A percentile compares a stretch with the other conserved stretches of the same genome.
These are phyloP conservation scores for Biscogniauxia marginata DNA, from an alignment of 2,329 filamentous ascomycete species.

Conservation along the genomic window DNA sequence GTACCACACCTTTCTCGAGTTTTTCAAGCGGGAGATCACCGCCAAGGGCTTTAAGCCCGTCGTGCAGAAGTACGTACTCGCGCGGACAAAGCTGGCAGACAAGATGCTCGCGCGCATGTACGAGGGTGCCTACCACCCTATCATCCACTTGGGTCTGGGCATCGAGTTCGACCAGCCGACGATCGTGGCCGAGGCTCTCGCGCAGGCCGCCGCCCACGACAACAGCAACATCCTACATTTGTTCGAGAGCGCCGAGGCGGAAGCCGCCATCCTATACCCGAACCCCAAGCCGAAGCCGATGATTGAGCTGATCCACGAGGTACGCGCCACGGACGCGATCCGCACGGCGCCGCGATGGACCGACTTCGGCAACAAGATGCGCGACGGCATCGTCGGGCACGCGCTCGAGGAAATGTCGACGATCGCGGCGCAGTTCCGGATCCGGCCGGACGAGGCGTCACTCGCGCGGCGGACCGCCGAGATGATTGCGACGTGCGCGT, in stretches of 20 bases:
- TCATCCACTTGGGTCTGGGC: slow-evolving; percentile 69
- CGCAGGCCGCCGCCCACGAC: slow-evolving; percentile 59
- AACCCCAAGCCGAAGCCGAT: slow-evolving; percentile 6
- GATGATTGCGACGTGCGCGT: slow-evolving; percentile 26
- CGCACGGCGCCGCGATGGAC: slow-evolving; percentile 42
- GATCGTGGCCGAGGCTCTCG: slow-evolving; percentile 65
- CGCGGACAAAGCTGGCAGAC: slow-evolving; percentile 53
- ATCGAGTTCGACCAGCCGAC: slow-evolving; percentile 66
- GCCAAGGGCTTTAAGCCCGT: slow-evolving; percentile 52
- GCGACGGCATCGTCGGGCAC: slow-evolving; percentile 60
- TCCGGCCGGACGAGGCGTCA: slow-evolving; percentile 40
- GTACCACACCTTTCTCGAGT: slow-evolving; percentile 62
- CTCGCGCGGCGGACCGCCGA: slow-evolving; percentile 34
- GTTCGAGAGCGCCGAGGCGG: slow-evolving; percentile 34
- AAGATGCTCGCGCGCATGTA: slow-evolving; percentile 51
- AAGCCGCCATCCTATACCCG: slow-evolving; percentile 1
- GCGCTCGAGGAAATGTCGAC: slow-evolving; percentile 55
- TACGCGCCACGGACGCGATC: slow-evolving; percentile 47
- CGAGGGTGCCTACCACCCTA: slow-evolving; percentile 60
- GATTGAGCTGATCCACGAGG: slow-evolving; percentile 19
- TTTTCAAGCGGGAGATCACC: slow-evolving; percentile 62
- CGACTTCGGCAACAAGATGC: slow-evolving; percentile 42
- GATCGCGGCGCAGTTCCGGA: slow-evolving; percentile 51
- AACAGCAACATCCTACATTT: slow-evolving; percentile 45
- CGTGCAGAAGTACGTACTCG: slow-evolving; percentile 61